Percentiles rank a stretch among this genome's conserved stretches.
Conservation (phyloP, 2,329 filamentous ascomycete species). For the Fonsecaea pugnacius region DNA sequence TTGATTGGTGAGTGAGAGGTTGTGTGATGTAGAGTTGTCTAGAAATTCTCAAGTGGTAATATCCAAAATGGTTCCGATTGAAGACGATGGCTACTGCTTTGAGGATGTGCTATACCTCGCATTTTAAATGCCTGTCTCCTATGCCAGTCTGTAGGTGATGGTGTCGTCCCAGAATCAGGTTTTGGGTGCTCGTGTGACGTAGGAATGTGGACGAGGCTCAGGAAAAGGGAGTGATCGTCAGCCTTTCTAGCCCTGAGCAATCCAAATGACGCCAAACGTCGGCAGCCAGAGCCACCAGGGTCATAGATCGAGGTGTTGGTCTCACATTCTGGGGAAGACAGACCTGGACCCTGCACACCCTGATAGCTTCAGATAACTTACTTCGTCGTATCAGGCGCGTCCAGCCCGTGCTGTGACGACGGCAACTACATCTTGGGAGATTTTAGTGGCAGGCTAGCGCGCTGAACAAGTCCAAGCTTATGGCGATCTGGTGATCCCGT, state of each 20-base stretch:
- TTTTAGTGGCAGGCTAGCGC: background rate
- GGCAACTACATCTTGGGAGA: slow-evolving; percentile 17
- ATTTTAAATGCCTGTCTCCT: slow-evolving; percentile 11
- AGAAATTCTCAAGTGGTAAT: background rate
- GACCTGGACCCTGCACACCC: slow-evolving; percentile 17
- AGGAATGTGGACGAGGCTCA: slow-evolving; percentile 19
- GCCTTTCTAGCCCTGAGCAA: slow-evolving; percentile 20
- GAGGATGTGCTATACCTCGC: background rate
- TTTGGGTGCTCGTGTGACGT: slow-evolving; percentile 20
- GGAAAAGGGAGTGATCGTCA: slow-evolving; percentile 24
- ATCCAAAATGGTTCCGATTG: slow-evolving; percentile 5
- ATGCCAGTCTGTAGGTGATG: background rate
- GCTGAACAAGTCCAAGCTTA: background rate
- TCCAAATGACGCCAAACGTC: slow-evolving; percentile 30
- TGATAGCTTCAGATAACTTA: background rate
- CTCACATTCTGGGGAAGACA: slow-evolving; percentile 1
- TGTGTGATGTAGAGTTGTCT: background rate
- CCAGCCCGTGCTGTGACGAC: slow-evolving; percentile 19
- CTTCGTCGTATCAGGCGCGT: slow-evolving; percentile 7
- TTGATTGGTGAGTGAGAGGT: slow-evolving; percentile 4
- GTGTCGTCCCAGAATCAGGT: slow-evolving; percentile 19
- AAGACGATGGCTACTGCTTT: background rate
- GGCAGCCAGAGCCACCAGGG: slow-evolving; percentile 5
- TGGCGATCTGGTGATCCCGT: slow-evolving; percentile 17
- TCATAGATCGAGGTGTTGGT: slow-evolving; percentile 10